phyloP scores from a whole-genome alignment of 306 rosid genomes.

The Ceratonia siliqua region DNA sequence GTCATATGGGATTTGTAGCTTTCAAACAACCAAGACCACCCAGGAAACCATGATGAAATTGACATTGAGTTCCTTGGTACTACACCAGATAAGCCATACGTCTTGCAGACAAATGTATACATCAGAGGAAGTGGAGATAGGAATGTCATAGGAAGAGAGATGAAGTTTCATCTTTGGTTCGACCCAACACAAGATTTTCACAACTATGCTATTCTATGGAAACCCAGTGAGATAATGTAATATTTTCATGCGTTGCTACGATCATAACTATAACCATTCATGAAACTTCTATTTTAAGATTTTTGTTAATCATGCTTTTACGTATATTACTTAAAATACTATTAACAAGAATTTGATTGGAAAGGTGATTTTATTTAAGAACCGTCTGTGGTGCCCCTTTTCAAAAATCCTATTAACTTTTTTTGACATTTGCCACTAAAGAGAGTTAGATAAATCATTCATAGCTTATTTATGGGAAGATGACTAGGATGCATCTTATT shows the following conservation, averaged over 20 bases:
- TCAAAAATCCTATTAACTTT: neutral
- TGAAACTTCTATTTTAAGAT: too few relatives aligned
- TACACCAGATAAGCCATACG: constrained; percentile 72
- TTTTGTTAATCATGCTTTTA: neutral
- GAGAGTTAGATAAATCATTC: neutral
- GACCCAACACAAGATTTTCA: constrained; percentile 86
- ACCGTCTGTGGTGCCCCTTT: constrained; percentile 27
- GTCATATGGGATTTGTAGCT: constrained; percentile 52
- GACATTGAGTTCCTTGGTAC: constrained; percentile 93
- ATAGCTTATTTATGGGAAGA: neutral
- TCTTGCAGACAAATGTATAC: constrained; percentile 89
- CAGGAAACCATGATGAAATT: constrained; percentile 85
- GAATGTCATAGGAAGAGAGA: constrained; percentile 74
- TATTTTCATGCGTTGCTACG: constrained; percentile 10
- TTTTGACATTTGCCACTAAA: neutral
- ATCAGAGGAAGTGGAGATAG: constrained; percentile 89
- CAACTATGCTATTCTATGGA: constrained; percentile 78
- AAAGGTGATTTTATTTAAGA: constrained; percentile 6
- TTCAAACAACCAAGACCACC: constrained; percentile 82
- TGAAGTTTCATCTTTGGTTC: constrained; percentile 86
- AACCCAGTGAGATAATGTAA: constrained; percentile 85
- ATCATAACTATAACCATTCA: neutral
- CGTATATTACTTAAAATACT: neutral
- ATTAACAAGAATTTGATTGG: constrained; percentile 12
- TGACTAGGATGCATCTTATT: neutral